phyloP scores from a whole-genome alignment of 257 asterid genomes.

The Salvia hispanica region DNA sequence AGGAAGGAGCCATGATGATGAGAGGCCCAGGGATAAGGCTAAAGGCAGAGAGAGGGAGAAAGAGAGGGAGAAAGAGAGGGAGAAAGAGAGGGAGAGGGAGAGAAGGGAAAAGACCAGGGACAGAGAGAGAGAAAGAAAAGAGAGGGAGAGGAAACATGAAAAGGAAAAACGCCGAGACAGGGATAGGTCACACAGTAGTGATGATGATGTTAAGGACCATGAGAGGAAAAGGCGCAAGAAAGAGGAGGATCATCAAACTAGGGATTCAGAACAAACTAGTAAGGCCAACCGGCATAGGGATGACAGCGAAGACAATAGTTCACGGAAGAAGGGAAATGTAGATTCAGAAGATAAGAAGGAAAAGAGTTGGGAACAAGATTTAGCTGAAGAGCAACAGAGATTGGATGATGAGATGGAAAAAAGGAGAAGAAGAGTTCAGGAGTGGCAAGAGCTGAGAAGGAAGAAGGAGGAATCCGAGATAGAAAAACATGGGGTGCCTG shows the following conservation, averaged over 20 bases:
- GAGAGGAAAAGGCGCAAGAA: conserved; percentile 70
- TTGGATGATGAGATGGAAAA: conserved; percentile 88
- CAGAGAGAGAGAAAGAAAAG: conserved; percentile 52
- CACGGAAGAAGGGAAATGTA: conserved; percentile 48
- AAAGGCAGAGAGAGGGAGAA: conserved; percentile 40
- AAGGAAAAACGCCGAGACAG: conserved; percentile 52
- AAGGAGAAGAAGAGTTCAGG: conserved; percentile 87
- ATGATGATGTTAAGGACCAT: conserved; percentile 58
- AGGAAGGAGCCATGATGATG: conserved; percentile 40
- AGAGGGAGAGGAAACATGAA: conserved; percentile 43
- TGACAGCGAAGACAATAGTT: conserved; percentile 45
- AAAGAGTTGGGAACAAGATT: conserved; percentile 64
- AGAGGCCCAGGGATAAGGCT: conserved; percentile 35
- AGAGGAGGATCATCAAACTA: conserved; percentile 54
- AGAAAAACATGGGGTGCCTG: conserved; percentile 62
- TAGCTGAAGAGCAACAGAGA: conserved; percentile 79
- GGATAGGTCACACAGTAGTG: conserved; percentile 53
- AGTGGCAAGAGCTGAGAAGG: conserved; percentile 84
- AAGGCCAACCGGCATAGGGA: conserved; percentile 46
- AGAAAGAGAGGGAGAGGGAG: conserved; percentile 42
- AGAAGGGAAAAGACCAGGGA: conserved; percentile 39
- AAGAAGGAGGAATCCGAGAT: conserved; percentile 73
- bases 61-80: conserved; percentile 41
- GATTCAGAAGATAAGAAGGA: conserved; percentile 41
- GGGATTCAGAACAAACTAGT: conserved; percentile 51